These are phyloP conservation scores for Colletotrichum sp. DNA, from an alignment of 2,329 filamentous ascomycete species.

Conservation along the genomic window DNA sequence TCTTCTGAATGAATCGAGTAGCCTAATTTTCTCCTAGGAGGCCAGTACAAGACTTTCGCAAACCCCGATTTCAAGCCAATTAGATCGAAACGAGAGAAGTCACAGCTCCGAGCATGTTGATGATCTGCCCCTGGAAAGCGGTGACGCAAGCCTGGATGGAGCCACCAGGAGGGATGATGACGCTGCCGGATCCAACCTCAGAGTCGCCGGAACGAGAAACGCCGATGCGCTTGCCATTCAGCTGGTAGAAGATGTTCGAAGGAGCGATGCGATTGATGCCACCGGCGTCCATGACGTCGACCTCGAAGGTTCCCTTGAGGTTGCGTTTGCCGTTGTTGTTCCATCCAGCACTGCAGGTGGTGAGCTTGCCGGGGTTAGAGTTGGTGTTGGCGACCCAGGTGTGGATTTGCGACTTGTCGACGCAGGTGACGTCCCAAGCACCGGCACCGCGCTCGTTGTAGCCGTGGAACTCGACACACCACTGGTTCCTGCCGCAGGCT, in stretches of 20 bases:
- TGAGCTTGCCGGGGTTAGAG: not conserved
- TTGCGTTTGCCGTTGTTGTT: not conserved
- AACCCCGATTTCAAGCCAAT: not conserved
- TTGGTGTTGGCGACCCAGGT: not conserved
- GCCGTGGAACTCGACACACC: slow-evolving; percentile 3
- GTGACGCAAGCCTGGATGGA: not conserved
- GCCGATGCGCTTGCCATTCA: not conserved
- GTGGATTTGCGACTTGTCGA: not conserved
- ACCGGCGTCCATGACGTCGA: not conserved
- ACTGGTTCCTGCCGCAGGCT: not conserved
- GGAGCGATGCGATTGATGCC: not conserved
- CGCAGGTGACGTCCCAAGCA: not conserved
- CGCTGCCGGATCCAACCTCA: not conserved
- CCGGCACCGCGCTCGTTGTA: not conserved
- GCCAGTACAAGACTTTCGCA: not conserved
- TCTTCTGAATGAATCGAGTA: not conserved
- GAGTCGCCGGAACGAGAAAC: not conserved
- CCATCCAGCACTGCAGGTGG: not conserved
- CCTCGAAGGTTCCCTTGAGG: not conserved
- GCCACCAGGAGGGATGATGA: not conserved
- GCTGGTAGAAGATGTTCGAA: not conserved
- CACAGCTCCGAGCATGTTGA: not conserved
- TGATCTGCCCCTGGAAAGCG: not conserved
- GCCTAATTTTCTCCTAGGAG: not conserved
- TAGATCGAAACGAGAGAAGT: not conserved